Evolutionary conservation across 2,329 filamentous ascomycete genomes (phyloP).

Genomic region (Fusarium anguioides): DNA sequence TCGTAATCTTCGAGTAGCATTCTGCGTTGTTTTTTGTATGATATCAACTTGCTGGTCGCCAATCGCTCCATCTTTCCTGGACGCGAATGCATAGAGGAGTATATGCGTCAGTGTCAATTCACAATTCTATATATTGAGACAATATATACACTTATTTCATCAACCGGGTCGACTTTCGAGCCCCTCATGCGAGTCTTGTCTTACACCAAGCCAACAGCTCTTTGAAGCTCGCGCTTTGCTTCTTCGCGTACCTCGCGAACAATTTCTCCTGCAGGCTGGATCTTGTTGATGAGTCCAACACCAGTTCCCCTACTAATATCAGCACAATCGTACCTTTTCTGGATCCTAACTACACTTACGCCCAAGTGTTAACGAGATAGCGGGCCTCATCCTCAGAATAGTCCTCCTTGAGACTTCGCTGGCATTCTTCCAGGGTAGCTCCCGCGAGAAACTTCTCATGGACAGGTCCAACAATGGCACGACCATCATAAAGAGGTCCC

Average conservation of each 20-base stretch:
- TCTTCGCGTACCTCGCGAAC: conserved; percentile 55
- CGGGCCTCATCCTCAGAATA: conserved; percentile 49
- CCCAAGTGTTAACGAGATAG: conserved; percentile 53
- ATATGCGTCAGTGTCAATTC: conserved; percentile 25
- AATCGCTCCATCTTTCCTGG: conserved; percentile 15
- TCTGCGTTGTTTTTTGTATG: conserved; percentile 35
- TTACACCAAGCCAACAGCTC: conserved; percentile 39
- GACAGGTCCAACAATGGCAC: conserved; percentile 54
- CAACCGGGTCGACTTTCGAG: background rate
- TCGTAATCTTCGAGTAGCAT: conserved; percentile 3
- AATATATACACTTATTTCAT: conserved; percentile 34
- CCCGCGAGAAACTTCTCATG: conserved; percentile 55
- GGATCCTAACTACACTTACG: conserved; percentile 43
- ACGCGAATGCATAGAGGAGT: conserved; percentile 37
- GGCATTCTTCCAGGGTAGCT: conserved; percentile 56
- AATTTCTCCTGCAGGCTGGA: conserved; percentile 56
- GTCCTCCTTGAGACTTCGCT: conserved; percentile 52
- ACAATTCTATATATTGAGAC: background rate
- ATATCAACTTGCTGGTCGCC: conserved; percentile 37
- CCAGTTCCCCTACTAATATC: conserved; percentile 53
- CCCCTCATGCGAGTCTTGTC: background rate
- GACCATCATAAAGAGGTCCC: conserved; percentile 57
- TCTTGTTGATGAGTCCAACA: conserved; percentile 58
- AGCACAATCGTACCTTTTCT: background rate
- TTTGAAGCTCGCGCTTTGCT: conserved; percentile 50